Evolutionary conservation across 345 rosid genomes (phyloP).

Genomic region (Camelina neglecta): DNA sequence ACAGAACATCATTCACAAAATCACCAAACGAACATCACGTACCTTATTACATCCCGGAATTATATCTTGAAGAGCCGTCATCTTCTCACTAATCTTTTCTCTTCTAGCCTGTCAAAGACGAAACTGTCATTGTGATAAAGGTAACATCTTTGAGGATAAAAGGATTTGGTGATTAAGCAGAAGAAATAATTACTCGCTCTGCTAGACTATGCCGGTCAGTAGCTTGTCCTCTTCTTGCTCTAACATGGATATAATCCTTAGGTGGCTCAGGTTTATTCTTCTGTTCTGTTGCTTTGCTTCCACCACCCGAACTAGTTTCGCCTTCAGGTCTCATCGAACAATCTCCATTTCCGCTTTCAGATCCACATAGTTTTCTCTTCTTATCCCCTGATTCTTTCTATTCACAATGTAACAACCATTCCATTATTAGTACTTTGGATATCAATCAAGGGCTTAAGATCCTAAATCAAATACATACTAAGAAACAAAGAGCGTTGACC

Average conservation of each 20-base stretch:
- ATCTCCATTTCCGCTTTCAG: slow-evolving; percentile 53
- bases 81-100: slow-evolving; percentile 94
- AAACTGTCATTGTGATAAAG: background rate
- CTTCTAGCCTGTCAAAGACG: slow-evolving; percentile 78
- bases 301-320: slow-evolving; percentile 66
- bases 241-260: slow-evolving; percentile 94
- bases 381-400: slow-evolving; percentile 72
- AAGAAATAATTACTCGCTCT: slow-evolving; percentile 68
- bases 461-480: slow-evolving; percentile 28
- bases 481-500: slow-evolving; percentile 11
- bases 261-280: slow-evolving; percentile 71
- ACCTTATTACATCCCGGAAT: slow-evolving; percentile 98
- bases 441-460: background rate
- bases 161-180: background rate
- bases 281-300: slow-evolving; percentile 53
- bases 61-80: slow-evolving; percentile 94
- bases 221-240: slow-evolving; percentile 99
- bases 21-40: slow-evolving; percentile 12
- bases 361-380: slow-evolving; percentile 53
- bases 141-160: background rate
- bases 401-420: background rate
- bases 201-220: slow-evolving; percentile 99
- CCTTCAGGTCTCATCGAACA: slow-evolving; percentile 62
- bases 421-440: background rate
- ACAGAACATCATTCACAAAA: background rate